phyloP scores from a whole-genome alignment of 805 yeast genomes.

The Yarrowia keelungensis region DNA sequence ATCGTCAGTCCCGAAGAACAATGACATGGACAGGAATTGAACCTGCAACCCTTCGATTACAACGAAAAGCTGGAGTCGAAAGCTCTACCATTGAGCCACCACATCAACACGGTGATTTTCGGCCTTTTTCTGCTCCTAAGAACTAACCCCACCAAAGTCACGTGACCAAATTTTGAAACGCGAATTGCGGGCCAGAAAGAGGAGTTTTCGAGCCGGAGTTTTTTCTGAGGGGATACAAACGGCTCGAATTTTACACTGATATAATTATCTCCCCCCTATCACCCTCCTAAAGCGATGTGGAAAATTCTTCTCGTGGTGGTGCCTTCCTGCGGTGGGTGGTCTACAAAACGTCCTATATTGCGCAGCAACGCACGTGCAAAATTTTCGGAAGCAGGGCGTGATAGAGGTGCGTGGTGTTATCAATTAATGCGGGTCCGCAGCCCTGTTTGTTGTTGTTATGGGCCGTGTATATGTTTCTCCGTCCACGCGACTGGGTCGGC shows the following conservation, averaged over 20 bases:
- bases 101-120: conserved; percentile 24
- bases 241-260: not conserved
- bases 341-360: not conserved
- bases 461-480: not conserved
- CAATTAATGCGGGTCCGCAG: not conserved
- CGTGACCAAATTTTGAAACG: conserved; percentile 1
- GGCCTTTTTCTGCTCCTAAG: not conserved
- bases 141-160: conserved; percentile 8
- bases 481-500: conserved; percentile 9
- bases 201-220: not conserved
- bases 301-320: not conserved
- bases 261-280: too few species aligned
- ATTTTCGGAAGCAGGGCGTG: not conserved
- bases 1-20: conserved; percentile 20
- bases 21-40: conserved; percentile 72
- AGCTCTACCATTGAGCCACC: conserved; percentile 84
- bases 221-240: not conserved
- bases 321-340: not conserved
- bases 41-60: conserved; percentile 85
- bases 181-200: not conserved
- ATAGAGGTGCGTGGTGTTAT: conserved; percentile 3
- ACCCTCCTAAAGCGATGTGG: not conserved
- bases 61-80: conserved; percentile 65
- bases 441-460: not conserved
- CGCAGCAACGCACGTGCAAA: conserved; percentile 23